Evolutionary conservation across 2,329 filamentous ascomycete genomes (phyloP).

Genomic region (Calonectria multiphialidica): DNA sequence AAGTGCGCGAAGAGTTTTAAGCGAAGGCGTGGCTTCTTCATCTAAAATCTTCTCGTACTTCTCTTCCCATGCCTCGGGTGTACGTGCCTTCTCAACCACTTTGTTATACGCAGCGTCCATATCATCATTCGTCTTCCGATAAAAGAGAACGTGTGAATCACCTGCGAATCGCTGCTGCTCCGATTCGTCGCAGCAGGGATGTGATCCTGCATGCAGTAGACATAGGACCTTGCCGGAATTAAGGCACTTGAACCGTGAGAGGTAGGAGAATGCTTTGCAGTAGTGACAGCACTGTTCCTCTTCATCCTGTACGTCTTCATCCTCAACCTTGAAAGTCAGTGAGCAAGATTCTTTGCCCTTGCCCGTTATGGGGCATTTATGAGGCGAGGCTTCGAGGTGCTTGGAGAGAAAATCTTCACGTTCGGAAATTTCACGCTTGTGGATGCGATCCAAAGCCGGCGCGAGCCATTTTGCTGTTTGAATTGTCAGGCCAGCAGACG

Average conservation of each 20-base stretch:
- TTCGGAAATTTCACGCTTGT: conserved; percentile 77
- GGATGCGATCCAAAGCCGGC: conserved; percentile 85
- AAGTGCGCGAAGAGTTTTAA: conserved; percentile 87
- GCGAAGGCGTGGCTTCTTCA: conserved; percentile 84
- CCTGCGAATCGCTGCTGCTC: conserved; percentile 77
- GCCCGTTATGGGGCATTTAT: conserved; percentile 62
- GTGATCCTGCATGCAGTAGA: conserved; percentile 81
- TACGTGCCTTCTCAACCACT: conserved; percentile 85
- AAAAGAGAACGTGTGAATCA: conserved; percentile 79
- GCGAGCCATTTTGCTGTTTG: conserved; percentile 95
- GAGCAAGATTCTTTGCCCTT: conserved; percentile 66
- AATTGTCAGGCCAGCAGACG: conserved; percentile 75
- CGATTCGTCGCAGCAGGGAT: conserved; percentile 81
- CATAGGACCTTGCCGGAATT: conserved; percentile 87
- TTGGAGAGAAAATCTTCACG: conserved; percentile 77
- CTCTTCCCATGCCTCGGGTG: conserved; percentile 90
- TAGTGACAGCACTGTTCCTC: conserved; percentile 93
- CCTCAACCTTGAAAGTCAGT: conserved; percentile 73
- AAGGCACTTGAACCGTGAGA: conserved; percentile 90
- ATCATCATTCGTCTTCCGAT: conserved; percentile 80
- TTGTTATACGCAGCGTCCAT: conserved; percentile 78
- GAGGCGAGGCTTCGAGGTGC: conserved; percentile 67
- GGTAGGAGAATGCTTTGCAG: conserved; percentile 92
- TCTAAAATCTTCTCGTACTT: conserved; percentile 89
- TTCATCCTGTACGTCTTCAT: conserved; percentile 86